Evolutionary conservation across 805 yeast genomes (phyloP), one percentile per base, ranked within the genome.

Genomic region (Monosporozyma siamensis): DNA sequence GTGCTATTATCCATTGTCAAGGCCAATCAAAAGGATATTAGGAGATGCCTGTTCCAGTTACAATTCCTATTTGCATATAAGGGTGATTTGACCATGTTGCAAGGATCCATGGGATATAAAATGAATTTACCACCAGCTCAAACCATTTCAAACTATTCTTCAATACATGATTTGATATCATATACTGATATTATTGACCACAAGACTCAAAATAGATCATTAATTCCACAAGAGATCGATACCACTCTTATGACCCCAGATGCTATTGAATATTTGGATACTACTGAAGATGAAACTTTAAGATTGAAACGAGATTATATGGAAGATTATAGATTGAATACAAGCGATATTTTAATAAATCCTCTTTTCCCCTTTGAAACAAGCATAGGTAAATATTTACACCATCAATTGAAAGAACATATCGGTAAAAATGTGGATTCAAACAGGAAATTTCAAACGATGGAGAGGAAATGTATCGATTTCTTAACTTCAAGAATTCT

Each of bases 11-110:
- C 48, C 2, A 46, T 74, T 0, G 48, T 68, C 1, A 38, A 45
- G 6, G 48, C 52, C 10, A 48, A 53, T 20, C 50, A 54, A 5
- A 51, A 48, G 36, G 82, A 78, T 53, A 56, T 79, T 23, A 61
- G 83, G 40, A 67, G 64, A 44, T 66, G 70, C 30, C 49, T 79
- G 9, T 59, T 67, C 57, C 59, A 63, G 4, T 59, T 75, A 27
- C 81, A 78, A 50, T 64, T 56, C 41, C 44, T 48, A 41, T 48
- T 42, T 25, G 40, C 48, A 5, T 23, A 31, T 20, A 42, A 40
- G 6, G 27, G 31, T 8, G 23, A 37, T n/a, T 17, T 46, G 5
- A 37, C 24, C 1, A 40, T 43, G 12, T 23, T 26, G 2, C 26
- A 12, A 29, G 34, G 20, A 10, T 24, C 34, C 17, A 12, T 4